Evolutionary conservation across 768 basidiomycete genomes (phyloP).

Genomic region (Clavaria fumosa): DNA sequence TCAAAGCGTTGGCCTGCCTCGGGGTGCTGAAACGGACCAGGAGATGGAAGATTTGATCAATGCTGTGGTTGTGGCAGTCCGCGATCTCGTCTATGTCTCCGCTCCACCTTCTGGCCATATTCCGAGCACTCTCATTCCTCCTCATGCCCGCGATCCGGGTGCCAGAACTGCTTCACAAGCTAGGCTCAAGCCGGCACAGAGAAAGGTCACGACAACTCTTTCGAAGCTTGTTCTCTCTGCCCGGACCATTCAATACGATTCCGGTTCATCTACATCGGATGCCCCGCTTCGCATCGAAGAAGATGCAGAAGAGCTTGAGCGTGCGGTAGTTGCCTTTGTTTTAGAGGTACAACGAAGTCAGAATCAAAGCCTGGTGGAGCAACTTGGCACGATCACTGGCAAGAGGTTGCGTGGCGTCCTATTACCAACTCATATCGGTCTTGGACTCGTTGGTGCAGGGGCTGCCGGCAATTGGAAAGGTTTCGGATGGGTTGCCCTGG

Average conservation of each 20-base stretch:
- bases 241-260: constrained; percentile 79
- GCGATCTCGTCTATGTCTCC: constrained; percentile 59
- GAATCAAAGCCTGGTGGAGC: constrained; percentile 19
- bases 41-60: constrained; percentile 49
- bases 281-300: constrained; percentile 57
- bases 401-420: constrained; percentile 45
- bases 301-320: constrained; percentile 63
- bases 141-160: constrained; percentile 30
- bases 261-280: constrained; percentile 42
- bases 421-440: constrained; percentile 45
- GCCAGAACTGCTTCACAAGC: constrained; percentile 32
- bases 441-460: constrained; percentile 71
- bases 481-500: constrained; percentile 60
- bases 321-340: constrained; percentile 53
- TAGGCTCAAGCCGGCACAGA: constrained; percentile 62
- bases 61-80: constrained; percentile 52
- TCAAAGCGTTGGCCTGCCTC: constrained; percentile 27
- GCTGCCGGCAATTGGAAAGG: constrained; percentile 68
- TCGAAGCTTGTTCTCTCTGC: constrained; percentile 82
- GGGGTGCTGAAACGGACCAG: constrained; percentile 37
- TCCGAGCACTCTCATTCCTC: constrained; percentile 36
- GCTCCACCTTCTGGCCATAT: constrained; percentile 46
- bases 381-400: constrained; percentile 21
- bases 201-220: constrained; percentile 78
- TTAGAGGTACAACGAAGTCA: constrained; percentile 51